Evolutionary conservation across 2,329 filamentous ascomycete species (phyloP), one percentile per base, ranked within the genome.

Genomic region (Trichophaea hybrida): DNA sequence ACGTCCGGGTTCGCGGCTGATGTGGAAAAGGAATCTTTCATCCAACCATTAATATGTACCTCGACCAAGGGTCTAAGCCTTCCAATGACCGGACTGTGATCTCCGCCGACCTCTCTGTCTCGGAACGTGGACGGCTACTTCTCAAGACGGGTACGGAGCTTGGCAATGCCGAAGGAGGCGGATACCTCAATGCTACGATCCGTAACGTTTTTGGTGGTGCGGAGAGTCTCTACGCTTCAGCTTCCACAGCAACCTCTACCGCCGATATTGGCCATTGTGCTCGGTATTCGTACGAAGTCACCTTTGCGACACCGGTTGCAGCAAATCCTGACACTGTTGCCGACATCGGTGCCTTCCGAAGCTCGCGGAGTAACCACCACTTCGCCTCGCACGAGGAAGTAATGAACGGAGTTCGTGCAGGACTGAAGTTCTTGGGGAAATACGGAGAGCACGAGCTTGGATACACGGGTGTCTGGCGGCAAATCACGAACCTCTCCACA

Each of bases 311-410:
- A 0, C 93, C 93, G 0, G 76, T 98, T 51, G 76, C 86, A 59
- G 87, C 86, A 73, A 86, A 95, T 70, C 90, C 93, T 0, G 84
- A 95, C 70, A 75, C 88, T 68, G 80, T 85, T 62, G 76, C 89
- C 62, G 84, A 91, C 66, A 69, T 94, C 61, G 90, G 94, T 66
- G 89, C 80, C 1, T 76, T 95, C 49, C 83, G 85, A 7, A 94
- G 87, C 63, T 84, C 88, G 49, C 58, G 67, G 10, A 94, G 88
- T 0, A 80, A 91, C 63, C 96, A 97, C 73, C 80, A 83, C 10
- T 97, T 88, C 86, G 89, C 93, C 24, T 93, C 87, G 65, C 91
- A 98, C 70, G 91, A 97, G 68, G 91, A 98, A 73, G 82, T 84
- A 2, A 74, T 94, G 17, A 87, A 84, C 69, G 89, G 90, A 13